Evolutionary conservation across 2,329 filamentous ascomycete species (phyloP).

Genomic region (Bipolaris gigantea): DNA sequence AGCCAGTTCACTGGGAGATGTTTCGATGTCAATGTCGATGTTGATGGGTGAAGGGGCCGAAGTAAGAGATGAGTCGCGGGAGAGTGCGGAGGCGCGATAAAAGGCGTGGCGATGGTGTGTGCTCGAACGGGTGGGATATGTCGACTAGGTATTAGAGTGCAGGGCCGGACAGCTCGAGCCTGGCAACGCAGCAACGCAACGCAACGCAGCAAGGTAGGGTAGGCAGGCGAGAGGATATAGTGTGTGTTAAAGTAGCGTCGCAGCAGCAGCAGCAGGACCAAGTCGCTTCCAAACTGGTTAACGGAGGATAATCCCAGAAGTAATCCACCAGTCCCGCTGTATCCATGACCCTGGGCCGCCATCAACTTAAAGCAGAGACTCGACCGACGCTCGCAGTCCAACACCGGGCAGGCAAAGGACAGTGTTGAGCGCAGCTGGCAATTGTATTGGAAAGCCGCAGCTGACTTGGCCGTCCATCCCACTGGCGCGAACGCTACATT

Average conservation of each 20-base stretch:
- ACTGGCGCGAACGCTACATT: constrained; percentile 39
- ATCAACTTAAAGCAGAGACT: constrained; percentile 38
- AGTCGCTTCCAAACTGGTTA: constrained; percentile 32
- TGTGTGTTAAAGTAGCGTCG: constrained; percentile 39
- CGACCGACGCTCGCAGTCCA: constrained; percentile 30
- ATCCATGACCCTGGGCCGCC: constrained; percentile 33
- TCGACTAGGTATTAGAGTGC: constrained; percentile 40
- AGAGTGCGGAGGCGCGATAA: constrained; percentile 27
- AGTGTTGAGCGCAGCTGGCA: constrained; percentile 30
- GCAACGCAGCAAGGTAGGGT: constrained; percentile 31
- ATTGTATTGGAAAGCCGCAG: constrained; percentile 27
- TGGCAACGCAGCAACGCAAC: constrained; percentile 34
- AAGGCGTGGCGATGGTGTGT: constrained; percentile 36
- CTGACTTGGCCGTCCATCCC: constrained; percentile 34
- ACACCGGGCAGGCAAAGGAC: constrained; percentile 35
- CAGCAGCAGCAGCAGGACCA: constrained; percentile 32
- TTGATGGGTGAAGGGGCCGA: constrained; percentile 19
- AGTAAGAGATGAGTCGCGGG: constrained; percentile 23
- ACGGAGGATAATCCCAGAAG: constrained; percentile 36
- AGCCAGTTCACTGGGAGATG: constrained; percentile 11
- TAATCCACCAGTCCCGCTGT: constrained; percentile 28
- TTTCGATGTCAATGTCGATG: constrained; percentile 19
- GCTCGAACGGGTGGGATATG: constrained; percentile 40
- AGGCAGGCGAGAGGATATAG: constrained; percentile 35
- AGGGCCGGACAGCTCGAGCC: constrained; percentile 17